A percentile compares a stretch with the other conserved stretches of the same genome.
Evolutionary conservation across 805 yeast species (phyloP).

Genomic region (Phaffomyces opuntiae): DNA sequence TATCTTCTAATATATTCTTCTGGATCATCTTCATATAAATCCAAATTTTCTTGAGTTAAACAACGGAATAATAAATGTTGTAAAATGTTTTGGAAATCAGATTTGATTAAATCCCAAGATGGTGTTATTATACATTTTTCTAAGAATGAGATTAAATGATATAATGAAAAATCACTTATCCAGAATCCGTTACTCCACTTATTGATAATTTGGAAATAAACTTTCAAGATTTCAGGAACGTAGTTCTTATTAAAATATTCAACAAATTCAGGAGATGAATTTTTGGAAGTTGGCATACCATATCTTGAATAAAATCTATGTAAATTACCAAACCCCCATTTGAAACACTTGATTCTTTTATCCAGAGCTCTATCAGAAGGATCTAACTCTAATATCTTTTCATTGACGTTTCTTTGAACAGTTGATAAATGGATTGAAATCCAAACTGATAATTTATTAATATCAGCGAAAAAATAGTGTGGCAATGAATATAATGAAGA

Average conservation of each 20-base stretch:
- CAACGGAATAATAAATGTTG: constrained; percentile 69
- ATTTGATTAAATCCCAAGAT: constrained; percentile 56
- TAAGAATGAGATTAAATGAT: constrained; percentile 57
- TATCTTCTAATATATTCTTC: constrained; percentile 76
- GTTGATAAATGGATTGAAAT: constrained; percentile 57
- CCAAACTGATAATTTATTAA: constrained; percentile 45
- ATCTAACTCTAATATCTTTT: constrained; percentile 40
- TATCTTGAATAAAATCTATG: constrained; percentile 64
- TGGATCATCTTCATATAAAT: constrained; percentile 78
- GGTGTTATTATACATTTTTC: constrained; percentile 52
- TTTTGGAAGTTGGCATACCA: constrained; percentile 28
- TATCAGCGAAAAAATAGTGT: constrained; percentile 31
- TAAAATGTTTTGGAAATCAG: constrained; percentile 57
- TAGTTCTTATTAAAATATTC: constrained; percentile 45
- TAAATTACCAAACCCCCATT: constrained; percentile 84
- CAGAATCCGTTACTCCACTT: constrained; percentile 41
- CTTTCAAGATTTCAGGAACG: constrained; percentile 64
- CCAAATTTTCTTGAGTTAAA: constrained; percentile 65
- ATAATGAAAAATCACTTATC: constrained; percentile 60
- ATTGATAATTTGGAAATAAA: constrained; percentile 44
- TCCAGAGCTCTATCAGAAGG: constrained; percentile 40
- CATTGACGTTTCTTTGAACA: constrained; percentile 48
- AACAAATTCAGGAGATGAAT: constrained; percentile 42
- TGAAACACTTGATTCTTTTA: constrained; percentile 63
- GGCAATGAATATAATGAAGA: constrained; percentile 56